Evolutionary conservation across 2,329 filamentous ascomycete genomes (phyloP).

Genomic region (Trichoderma sp.): DNA sequence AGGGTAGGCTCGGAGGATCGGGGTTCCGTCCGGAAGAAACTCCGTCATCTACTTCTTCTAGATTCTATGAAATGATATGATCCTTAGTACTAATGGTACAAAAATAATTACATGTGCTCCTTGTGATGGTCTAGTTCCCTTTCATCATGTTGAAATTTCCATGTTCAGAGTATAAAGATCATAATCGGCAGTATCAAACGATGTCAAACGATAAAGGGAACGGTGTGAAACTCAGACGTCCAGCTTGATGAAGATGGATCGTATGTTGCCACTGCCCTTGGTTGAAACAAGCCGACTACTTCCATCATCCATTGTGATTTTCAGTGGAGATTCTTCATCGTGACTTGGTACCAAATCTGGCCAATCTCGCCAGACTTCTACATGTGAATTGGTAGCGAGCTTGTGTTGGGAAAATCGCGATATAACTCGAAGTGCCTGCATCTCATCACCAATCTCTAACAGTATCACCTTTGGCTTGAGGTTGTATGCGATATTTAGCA

Average conservation of each 20-base stretch:
- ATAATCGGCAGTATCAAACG: neutral
- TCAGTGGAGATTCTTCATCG: slow-evolving; percentile 32
- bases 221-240: neutral
- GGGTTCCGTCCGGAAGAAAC: neutral
- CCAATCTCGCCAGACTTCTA: slow-evolving; percentile 75
- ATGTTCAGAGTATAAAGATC: accelerated
- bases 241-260: slow-evolving; percentile 41
- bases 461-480: slow-evolving; percentile 58
- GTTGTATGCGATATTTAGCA: slow-evolving; percentile 57
- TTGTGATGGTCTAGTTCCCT: neutral
- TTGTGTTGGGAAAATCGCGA: slow-evolving; percentile 43
- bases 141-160: neutral
- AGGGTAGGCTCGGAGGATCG: slow-evolving; percentile 14
- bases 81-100: neutral
- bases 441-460: slow-evolving; percentile 71
- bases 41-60: neutral
- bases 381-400: slow-evolving; percentile 33
- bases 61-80: neutral
- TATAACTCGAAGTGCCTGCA: slow-evolving; percentile 67
- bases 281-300: slow-evolving; percentile 36
- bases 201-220: neutral
- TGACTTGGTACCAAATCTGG: slow-evolving; percentile 46
- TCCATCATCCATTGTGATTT: slow-evolving; percentile 22
- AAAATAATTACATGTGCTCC: neutral
- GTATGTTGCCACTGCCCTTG: slow-evolving; percentile 50